Evolutionary conservation across 2,329 filamentous ascomycete species (phyloP), one percentile per base, ranked within the genome.

Genomic region (Lojkania enalia): DNA sequence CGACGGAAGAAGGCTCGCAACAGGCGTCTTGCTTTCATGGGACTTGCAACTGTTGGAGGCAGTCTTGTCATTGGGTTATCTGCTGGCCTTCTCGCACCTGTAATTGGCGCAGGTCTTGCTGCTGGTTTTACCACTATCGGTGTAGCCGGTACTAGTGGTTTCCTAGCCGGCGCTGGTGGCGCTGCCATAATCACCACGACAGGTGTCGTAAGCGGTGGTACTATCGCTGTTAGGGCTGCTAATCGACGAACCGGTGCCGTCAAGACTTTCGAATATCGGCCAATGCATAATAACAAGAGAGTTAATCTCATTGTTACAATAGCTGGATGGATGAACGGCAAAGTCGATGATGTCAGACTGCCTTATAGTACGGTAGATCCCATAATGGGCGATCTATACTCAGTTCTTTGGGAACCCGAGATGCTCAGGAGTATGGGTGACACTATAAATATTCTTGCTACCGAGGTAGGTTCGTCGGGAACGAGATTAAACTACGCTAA

Each of bases 361-460:
- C 94, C 94, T 5, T 99, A 88, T 71, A 96, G 90, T 74, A 99
- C 95, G 0, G 87, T 99, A 5, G 91, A 99, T 68, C 90, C 95
- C 0, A 83, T 97, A 52, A 99, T 99, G 94, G 94, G 94, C 11
- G 94, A 99, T 65, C 85, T 99, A 13, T 99, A 99, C 73, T 96
- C 92, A 0, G 86, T 99, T 9, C 77, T 95, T 46, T 99, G 94
- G 91, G 94, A 99, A 70, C 95, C 94, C 2, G 94, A 99, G 66
- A 95, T 99, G 91, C 80, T 99, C 64, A 86, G 84, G 58, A 96
- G 90, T 71, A 99, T 96, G 86, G 94, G 94, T 81, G 89, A 94
- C 67, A 99, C 94, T 35, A 97, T 99, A 62, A 96, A 96, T 61
- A 97, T 99, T 71, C 77, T 99, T 53, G 94, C 94, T 46, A 99